A percentile compares a stretch with the other conserved stretches of the same genome.
These are phyloP conservation scores for Coffea humblotiana DNA, from an alignment of 305 asterid genomes.

Conservation along the genomic window DNA sequence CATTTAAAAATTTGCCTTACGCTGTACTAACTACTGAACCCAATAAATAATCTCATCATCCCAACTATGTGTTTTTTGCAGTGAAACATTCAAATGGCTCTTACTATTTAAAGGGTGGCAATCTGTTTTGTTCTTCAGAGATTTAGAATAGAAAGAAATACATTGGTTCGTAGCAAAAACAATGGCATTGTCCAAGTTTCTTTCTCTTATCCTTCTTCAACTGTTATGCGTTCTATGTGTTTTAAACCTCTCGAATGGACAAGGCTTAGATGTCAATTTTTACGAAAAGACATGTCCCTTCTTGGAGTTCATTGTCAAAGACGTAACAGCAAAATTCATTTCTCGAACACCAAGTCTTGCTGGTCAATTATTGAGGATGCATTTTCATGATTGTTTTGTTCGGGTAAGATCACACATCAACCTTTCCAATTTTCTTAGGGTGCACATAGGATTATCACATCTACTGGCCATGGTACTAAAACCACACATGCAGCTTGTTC, in stretches of 20 bases:
- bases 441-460: too few species aligned
- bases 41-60: neutral
- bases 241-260: constrained; percentile 29
- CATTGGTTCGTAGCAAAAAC: neutral
- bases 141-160: neutral
- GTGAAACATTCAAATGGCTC: neutral
- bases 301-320: constrained; percentile 35
- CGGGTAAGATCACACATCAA: constrained; percentile 27
- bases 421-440: neutral
- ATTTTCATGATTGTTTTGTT: constrained; percentile 68
- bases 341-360: constrained; percentile 44
- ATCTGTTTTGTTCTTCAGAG: neutral
- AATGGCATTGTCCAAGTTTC: constrained; percentile 32
- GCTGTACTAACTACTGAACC: neutral
- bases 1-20: too few species aligned
- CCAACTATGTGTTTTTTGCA: neutral
- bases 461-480: too few species aligned
- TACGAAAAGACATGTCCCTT: constrained; percentile 43
- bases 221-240: constrained; percentile 10
- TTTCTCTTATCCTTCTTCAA: constrained; percentile 26
- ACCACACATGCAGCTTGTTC: too few species aligned
- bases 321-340: constrained; percentile 31
- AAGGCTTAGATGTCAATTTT: constrained; percentile 25
- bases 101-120: neutral
- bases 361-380: constrained; percentile 57